phyloP scores from a whole-genome alignment of 805 yeast species.

The Candida ipomoeae region DNA sequence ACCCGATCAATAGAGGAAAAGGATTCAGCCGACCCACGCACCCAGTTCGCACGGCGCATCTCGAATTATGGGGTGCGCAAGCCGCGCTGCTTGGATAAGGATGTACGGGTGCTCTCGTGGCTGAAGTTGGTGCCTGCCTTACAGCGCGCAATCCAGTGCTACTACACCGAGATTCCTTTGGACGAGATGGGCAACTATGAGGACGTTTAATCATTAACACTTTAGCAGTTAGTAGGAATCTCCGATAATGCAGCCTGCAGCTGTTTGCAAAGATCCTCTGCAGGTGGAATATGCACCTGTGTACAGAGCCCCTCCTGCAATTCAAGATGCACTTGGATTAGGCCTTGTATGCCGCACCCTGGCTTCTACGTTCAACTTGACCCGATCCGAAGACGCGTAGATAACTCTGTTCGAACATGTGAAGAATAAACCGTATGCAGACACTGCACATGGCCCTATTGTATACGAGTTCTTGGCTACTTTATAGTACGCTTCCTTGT shows the following conservation, averaged over 20 bases:
- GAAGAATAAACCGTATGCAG: neutral
- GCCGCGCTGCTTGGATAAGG: constrained; percentile 68
- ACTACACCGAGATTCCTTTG: constrained; percentile 54
- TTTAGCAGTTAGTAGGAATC: neutral
- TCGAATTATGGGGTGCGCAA: constrained; percentile 60
- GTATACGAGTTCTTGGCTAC: neutral
- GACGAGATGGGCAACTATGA: constrained; percentile 3
- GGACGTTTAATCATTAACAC: neutral
- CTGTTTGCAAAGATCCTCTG: neutral
- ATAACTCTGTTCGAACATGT: neutral
- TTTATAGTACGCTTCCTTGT: no score
- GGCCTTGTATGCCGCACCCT: neutral
- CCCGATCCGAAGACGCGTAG: neutral
- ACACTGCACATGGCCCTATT: neutral
- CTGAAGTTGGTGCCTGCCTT: constrained; percentile 56
- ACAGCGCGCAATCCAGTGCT: constrained; percentile 60
- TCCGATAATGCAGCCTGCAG: neutral
- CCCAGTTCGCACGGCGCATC: constrained; percentile 57
- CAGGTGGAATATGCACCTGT: neutral
- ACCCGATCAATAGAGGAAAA: constrained; percentile 24
- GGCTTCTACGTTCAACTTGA: neutral
- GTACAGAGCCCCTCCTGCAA: neutral
- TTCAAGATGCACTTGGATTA: neutral
- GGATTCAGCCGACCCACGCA: constrained; percentile 6
- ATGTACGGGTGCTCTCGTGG: constrained; percentile 61